Evolutionary conservation across 1,284 basidiomycete species (phyloP).

Genomic region (Trametes hirsuta): DNA sequence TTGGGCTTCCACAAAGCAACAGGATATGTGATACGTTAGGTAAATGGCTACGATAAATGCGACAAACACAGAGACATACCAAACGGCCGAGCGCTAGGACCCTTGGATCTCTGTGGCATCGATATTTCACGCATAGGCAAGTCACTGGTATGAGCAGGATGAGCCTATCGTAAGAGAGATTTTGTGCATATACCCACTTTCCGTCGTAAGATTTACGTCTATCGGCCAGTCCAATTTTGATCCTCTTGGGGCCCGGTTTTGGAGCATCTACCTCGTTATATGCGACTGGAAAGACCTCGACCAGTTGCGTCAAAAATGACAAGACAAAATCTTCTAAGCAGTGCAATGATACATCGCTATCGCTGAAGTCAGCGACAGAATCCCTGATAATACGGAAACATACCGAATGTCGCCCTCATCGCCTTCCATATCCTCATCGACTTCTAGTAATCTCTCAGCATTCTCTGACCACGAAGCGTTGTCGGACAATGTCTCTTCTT

Average conservation of each 20-base stretch:
- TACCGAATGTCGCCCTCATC: conserved; percentile 10
- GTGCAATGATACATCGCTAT: conserved; percentile 23
- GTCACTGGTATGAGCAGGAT: conserved; percentile 17
- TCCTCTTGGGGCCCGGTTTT: conserved; percentile 22
- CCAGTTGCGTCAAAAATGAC: conserved; percentile 58
- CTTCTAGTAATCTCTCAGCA: too few relatives aligned
- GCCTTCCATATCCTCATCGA: not conserved
- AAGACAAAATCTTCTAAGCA: conserved; percentile 57
- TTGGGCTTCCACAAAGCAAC: conserved; percentile 50
- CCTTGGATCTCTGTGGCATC: conserved; percentile 42
- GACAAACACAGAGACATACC: conserved; percentile 40
- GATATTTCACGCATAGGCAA: conserved; percentile 28
- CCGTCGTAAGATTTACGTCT: conserved; percentile 32
- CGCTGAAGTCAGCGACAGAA: not conserved
- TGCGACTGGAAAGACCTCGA: conserved; percentile 26
- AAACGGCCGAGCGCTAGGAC: conserved; percentile 53
- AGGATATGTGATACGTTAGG: not conserved
- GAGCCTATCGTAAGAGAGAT: not conserved
- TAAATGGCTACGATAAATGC: not conserved
- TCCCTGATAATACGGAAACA: not conserved
- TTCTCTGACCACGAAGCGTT: too few relatives aligned
- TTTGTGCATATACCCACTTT: conserved; percentile 27
- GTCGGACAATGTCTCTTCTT: not conserved
- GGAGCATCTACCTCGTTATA: conserved; percentile 9
- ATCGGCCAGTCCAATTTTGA: conserved; percentile 34